phyloP scores from a whole-genome alignment of 2,329 filamentous ascomycete species.

The Sporothrix phasma region DNA sequence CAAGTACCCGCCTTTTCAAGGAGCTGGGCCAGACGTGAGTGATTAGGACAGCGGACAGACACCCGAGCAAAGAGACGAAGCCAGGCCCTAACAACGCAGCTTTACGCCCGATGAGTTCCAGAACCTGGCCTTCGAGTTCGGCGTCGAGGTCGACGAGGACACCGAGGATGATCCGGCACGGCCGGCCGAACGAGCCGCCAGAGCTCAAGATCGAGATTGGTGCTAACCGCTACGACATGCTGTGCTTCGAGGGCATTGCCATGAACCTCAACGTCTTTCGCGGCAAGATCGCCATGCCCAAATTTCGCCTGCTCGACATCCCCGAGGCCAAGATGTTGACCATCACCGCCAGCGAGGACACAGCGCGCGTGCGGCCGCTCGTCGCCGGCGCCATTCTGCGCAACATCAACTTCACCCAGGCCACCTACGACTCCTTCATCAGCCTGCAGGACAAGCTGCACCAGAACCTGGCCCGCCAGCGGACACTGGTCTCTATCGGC shows the following conservation, averaged over 20 bases:
- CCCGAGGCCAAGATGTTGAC: constrained; percentile 64
- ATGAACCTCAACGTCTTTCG: constrained; percentile 95
- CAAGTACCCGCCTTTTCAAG: constrained; percentile 91
- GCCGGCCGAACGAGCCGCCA: constrained; percentile 72
- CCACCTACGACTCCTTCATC: constrained; percentile 94
- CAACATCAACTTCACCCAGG: constrained; percentile 83
- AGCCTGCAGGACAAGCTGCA: constrained; percentile 95
- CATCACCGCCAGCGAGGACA: constrained; percentile 69
- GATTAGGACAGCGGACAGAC: constrained; percentile 12
- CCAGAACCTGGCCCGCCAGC: constrained; percentile 84
- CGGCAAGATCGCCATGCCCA: constrained; percentile 63
- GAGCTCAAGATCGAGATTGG: constrained; percentile 98
- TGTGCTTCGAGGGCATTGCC: constrained; percentile 94
- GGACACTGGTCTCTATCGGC: constrained; percentile 91
- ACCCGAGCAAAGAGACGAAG: constrained; percentile 4
- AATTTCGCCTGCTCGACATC: constrained; percentile 67
- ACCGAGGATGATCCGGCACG: constrained; percentile 62
- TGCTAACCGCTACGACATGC: constrained; percentile 79
- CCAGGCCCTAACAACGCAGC: constrained; percentile 31
- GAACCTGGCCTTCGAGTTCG: constrained; percentile 96
- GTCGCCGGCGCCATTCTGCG: constrained; percentile 84
- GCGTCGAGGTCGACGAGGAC: constrained; percentile 96
- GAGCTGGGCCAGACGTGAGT: constrained; percentile 74
- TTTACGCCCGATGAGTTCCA: constrained; percentile 94
- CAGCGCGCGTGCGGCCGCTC: constrained; percentile 70